Percentiles rank a stretch among this genome's conserved stretches.
phyloP scores from a whole-genome alignment of 768 basidiomycete genomes.

The Dentipellis sp. region DNA sequence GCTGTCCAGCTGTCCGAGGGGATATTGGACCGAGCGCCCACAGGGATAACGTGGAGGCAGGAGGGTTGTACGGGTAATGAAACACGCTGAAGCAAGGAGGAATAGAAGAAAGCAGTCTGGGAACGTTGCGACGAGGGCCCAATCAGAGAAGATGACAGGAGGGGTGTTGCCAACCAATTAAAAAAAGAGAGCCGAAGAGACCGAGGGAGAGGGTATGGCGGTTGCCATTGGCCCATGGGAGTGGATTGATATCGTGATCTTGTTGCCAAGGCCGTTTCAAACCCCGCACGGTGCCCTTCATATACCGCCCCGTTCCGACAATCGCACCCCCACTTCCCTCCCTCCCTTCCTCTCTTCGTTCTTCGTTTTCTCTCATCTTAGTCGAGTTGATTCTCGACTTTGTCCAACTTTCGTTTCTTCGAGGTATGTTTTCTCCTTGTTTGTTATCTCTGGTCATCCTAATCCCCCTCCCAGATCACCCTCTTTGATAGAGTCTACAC shows the following conservation, averaged over 20 bases:
- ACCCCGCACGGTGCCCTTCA: not conserved
- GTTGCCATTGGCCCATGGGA: not conserved
- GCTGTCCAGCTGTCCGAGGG: too few species aligned
- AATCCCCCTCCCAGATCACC: slow-evolving; percentile 34
- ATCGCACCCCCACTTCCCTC: slow-evolving; percentile 9
- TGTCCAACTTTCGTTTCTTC: slow-evolving; percentile 39
- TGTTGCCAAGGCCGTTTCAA: slow-evolving; percentile 13
- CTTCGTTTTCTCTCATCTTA: slow-evolving; percentile 28
- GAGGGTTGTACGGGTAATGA: too few species aligned
- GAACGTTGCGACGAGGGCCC: too few species aligned
- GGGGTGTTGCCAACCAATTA: not conserved
- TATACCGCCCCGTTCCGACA: slow-evolving; percentile 16
- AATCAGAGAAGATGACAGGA: not conserved
- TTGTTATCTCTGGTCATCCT: not conserved
- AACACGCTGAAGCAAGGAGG: too few species aligned
- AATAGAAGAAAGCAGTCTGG: too few species aligned
- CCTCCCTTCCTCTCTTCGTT: slow-evolving; percentile 23
- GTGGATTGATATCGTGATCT: not conserved
- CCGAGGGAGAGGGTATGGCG: not conserved
- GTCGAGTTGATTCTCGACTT: slow-evolving; percentile 65
- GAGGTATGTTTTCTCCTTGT: slow-evolving; percentile 10
- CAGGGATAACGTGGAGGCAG: too few species aligned
- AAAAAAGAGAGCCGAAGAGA: not conserved
- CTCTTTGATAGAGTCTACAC: slow-evolving; percentile 64
- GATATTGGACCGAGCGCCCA: too few species aligned